These are phyloP conservation scores for Russula sp. DNA, from an alignment of 768 basidiomycete genomes.

Conservation along the genomic window DNA sequence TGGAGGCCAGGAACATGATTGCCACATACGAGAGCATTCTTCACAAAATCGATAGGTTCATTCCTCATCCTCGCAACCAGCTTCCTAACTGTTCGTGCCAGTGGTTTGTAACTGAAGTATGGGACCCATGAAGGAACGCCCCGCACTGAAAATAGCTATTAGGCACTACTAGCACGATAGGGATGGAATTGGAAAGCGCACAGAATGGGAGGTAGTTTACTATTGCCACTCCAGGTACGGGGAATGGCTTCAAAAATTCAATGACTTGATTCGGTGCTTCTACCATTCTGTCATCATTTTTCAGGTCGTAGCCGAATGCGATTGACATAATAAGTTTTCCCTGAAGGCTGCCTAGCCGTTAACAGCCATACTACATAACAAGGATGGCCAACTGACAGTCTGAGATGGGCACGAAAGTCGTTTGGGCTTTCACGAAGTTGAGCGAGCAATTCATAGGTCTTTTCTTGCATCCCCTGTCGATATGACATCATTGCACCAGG, in stretches of 20 bases:
- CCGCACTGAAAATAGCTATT: conserved; percentile 3
- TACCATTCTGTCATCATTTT: background rate
- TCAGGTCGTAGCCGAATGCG: conserved; percentile 15
- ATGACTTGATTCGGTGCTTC: background rate
- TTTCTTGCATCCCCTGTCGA: conserved; percentile 2
- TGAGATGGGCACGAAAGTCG: background rate
- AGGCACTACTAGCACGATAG: too few relatives aligned
- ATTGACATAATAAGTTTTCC: conserved; percentile 9
- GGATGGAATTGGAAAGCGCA: background rate
- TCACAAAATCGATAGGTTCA: background rate
- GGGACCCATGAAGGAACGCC: conserved; percentile 19
- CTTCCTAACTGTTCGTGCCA: background rate
- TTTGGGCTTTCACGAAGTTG: background rate
- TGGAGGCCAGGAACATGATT: background rate
- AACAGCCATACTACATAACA: background rate
- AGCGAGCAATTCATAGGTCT: background rate
- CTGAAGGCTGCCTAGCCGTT: background rate
- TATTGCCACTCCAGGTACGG: conserved; percentile 13
- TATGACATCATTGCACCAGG: background rate
- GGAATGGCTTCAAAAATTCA: background rate
- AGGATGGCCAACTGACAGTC: background rate
- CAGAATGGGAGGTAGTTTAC: conserved; percentile 21
- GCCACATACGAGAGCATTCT: conserved; percentile 7
- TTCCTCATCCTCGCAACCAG: background rate
- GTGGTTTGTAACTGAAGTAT: conserved; percentile 1